A percentile compares a stretch with the other conserved stretches of the same genome.
Evolutionary conservation across 345 rosid genomes (phyloP).

Genomic region (Fremontodendron californicum): DNA sequence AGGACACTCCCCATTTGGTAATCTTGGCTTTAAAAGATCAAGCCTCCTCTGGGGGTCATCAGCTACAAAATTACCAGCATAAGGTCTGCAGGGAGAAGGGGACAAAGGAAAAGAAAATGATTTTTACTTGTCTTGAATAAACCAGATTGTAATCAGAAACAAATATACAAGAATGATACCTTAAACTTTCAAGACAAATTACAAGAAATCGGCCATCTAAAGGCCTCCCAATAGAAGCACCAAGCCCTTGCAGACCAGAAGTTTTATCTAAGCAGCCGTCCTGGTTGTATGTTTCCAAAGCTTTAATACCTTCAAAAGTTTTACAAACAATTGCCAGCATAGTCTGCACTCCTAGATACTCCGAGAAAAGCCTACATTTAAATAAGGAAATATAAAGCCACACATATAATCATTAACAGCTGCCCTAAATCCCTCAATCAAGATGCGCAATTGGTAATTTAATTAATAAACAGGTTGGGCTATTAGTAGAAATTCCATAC

Average conservation of each 20-base stretch:
- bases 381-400: slow-evolving; percentile 14
- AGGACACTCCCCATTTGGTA: slow-evolving; percentile 72
- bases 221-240: slow-evolving; percentile 61
- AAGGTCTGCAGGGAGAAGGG: slow-evolving; percentile 50
- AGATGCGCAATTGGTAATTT: background rate
- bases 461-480: background rate
- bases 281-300: slow-evolving; percentile 49
- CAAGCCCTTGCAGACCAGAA: slow-evolving; percentile 76
- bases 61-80: slow-evolving; percentile 55
- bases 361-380: slow-evolving; percentile 59
- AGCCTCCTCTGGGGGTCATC: slow-evolving; percentile 88
- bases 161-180: slow-evolving; percentile 38
- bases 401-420: background rate
- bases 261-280: slow-evolving; percentile 54
- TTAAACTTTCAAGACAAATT: slow-evolving; percentile 73
- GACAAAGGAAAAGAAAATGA: slow-evolving; percentile 2
- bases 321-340: slow-evolving; percentile 86
- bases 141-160: slow-evolving; percentile 9
- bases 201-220: slow-evolving; percentile 65
- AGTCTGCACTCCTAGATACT: slow-evolving; percentile 66
- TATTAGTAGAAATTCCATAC: background rate
- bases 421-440: background rate
- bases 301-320: slow-evolving; percentile 46
- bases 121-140: slow-evolving; percentile 3
- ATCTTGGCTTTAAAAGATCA: slow-evolving; percentile 71